A percentile compares a stretch with the other conserved stretches of the same genome.
Evolutionary conservation across 1,284 basidiomycete genomes (phyloP).

Genomic region (Neotropicomus parvogracilis): DNA sequence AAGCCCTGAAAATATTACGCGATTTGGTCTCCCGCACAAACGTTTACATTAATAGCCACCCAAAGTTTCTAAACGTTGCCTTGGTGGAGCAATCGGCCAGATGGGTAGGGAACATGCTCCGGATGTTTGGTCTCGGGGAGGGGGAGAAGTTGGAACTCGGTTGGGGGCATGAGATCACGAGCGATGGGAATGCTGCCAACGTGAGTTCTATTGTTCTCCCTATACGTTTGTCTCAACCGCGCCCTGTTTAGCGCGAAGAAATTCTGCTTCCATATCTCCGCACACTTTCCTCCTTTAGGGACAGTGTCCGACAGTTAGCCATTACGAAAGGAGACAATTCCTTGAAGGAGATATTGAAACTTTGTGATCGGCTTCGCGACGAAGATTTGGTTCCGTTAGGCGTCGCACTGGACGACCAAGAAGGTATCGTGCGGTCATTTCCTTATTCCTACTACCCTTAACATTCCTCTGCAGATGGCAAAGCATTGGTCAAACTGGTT

Average conservation of each 20-base stretch:
- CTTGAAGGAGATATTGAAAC: conserved; percentile 72
- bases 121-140: conserved; percentile 93
- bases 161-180: conserved; percentile 60
- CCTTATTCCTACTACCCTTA: neutral
- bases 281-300: conserved; percentile 86
- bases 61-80: conserved; percentile 61
- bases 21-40: conserved; percentile 89
- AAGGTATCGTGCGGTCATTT: conserved; percentile 50
- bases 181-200: conserved; percentile 43
- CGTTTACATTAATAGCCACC: conserved; percentile 75
- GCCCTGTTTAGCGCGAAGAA: conserved; percentile 64
- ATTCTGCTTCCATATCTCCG: conserved; percentile 88
- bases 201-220: conserved; percentile 51
- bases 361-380: conserved; percentile 90
- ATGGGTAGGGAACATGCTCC: conserved; percentile 89
- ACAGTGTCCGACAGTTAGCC: conserved; percentile 81
- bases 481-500: conserved; percentile 91
- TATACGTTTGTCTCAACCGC: conserved; percentile 1
- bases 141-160: conserved; percentile 65
- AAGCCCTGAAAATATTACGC: conserved; percentile 73
- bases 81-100: conserved; percentile 73
- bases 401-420: conserved; percentile 95
- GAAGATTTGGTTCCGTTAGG: conserved; percentile 89
- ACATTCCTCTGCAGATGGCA: conserved; percentile 62
- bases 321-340: conserved; percentile 67